Evolutionary conservation across 2,329 filamentous ascomycete genomes (phyloP).

Genomic region (Dissoconium aciculare): DNA sequence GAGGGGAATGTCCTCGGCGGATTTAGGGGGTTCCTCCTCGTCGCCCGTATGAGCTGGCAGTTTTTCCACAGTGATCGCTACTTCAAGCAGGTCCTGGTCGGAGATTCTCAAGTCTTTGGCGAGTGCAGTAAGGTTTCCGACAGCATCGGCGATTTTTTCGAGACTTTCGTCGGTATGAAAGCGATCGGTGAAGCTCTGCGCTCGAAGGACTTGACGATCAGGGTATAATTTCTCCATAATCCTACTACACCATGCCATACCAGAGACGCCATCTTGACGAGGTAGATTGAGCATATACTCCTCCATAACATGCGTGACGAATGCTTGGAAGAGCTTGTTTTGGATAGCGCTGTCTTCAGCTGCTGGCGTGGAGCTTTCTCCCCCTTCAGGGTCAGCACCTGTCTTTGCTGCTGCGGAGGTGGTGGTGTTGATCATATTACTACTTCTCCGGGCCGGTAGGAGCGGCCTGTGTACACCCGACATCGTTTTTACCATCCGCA

Average conservation of each 20-base stretch:
- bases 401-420: constrained; percentile 14
- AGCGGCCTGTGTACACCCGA: constrained; percentile 52
- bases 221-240: constrained; percentile 56
- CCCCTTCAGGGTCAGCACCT: constrained; percentile 44
- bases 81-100: constrained; percentile 33
- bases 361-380: constrained; percentile 28
- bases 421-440: constrained; percentile 21
- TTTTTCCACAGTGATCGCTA: constrained; percentile 28
- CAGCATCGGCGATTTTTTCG: constrained; percentile 46
- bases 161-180: constrained; percentile 51
- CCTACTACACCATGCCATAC: constrained; percentile 38
- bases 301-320: constrained; percentile 64
- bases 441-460: constrained; percentile 43
- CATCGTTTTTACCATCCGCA: constrained; percentile 55
- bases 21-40: constrained; percentile 41
- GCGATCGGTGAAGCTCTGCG: constrained; percentile 45
- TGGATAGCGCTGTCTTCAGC: constrained; percentile 46
- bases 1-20: constrained; percentile 39
- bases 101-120: constrained; percentile 42
- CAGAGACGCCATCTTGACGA: constrained; percentile 32
- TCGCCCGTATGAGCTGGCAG: constrained; percentile 26
- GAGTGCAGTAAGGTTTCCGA: constrained; percentile 59
- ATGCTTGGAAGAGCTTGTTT: constrained; percentile 53
- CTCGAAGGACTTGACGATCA: constrained; percentile 45
- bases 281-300: constrained; percentile 48